These are phyloP conservation scores for Colletotrichum magnum DNA, from an alignment of 2,329 filamentous ascomycete species.

Conservation along the genomic window DNA sequence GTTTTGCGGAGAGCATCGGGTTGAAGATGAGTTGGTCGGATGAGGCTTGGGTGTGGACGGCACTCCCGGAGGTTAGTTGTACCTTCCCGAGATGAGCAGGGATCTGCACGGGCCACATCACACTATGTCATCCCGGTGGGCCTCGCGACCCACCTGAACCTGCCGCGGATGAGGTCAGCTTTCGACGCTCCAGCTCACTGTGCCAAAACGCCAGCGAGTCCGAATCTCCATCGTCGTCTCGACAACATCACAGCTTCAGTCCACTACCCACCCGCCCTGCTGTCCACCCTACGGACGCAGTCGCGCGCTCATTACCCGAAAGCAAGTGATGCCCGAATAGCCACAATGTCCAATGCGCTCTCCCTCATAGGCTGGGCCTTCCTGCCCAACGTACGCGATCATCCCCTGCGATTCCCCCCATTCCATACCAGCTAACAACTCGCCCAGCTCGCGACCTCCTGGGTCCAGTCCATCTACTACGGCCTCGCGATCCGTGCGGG, in stretches of 20 bases:
- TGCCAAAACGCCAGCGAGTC: conserved; percentile 24
- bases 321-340: conserved; percentile 4
- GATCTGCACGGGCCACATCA: too few species aligned
- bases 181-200: not conserved
- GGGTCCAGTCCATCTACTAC: conserved; percentile 87
- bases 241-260: not conserved
- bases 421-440: conserved; percentile 20
- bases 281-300: not conserved
- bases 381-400: conserved; percentile 63
- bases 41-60: too few species aligned
- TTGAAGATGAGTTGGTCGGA: too few species aligned
- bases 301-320: not conserved
- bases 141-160: not conserved
- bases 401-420: not conserved
- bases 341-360: conserved; percentile 60
- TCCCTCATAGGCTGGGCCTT: conserved; percentile 71
- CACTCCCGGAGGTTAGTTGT: not conserved
- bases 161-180: conserved; percentile 24
- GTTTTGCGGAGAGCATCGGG: too few species aligned
- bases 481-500: conserved; percentile 90
- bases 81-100: not conserved
- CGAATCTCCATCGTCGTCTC: not conserved
- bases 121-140: not conserved
- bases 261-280: not conserved
- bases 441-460: conserved; percentile 80